phyloP scores from a whole-genome alignment of 805 yeast species.

The Lipomyces chichibuensis region DNA sequence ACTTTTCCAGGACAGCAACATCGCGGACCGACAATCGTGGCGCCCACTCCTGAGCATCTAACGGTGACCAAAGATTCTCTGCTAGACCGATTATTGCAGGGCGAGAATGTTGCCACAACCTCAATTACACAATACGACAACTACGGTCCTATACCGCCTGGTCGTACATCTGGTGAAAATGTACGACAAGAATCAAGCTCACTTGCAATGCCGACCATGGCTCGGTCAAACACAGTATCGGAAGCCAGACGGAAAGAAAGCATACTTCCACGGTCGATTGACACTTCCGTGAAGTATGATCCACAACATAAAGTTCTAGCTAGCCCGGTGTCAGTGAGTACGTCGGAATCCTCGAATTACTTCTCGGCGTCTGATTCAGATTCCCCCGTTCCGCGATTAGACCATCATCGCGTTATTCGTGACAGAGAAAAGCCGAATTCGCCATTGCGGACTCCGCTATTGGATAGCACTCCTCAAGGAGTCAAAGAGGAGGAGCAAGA shows the following conservation, averaged over 20 bases:
- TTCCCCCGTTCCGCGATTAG: background rate
- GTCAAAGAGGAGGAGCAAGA: constrained; percentile 13
- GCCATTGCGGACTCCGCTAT: background rate
- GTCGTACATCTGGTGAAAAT: background rate
- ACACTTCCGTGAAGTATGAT: background rate
- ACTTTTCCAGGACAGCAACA: background rate
- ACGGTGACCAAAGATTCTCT: constrained; percentile 28
- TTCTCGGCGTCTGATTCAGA: background rate
- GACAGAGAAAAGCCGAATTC: background rate
- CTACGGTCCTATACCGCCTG: background rate
- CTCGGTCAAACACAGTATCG: background rate
- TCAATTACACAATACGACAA: constrained; percentile 5
- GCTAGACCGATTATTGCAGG: constrained; percentile 26
- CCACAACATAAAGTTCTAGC: background rate
- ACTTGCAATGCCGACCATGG: background rate
- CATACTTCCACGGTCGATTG: background rate
- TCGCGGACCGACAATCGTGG: background rate
- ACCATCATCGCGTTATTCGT: background rate
- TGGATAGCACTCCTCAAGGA: background rate
- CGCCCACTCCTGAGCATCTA: constrained; percentile 15
- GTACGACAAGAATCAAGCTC: background rate
- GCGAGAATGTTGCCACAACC: constrained; percentile 21
- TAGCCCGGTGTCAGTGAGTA: background rate
- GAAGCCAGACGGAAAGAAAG: background rate
- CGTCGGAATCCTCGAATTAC: constrained; percentile 1